A percentile compares a stretch with the other conserved stretches of the same genome.
Evolutionary conservation across 2,329 filamentous ascomycete genomes (phyloP).

Genomic region (Phaeomoniella chlamydospora): DNA sequence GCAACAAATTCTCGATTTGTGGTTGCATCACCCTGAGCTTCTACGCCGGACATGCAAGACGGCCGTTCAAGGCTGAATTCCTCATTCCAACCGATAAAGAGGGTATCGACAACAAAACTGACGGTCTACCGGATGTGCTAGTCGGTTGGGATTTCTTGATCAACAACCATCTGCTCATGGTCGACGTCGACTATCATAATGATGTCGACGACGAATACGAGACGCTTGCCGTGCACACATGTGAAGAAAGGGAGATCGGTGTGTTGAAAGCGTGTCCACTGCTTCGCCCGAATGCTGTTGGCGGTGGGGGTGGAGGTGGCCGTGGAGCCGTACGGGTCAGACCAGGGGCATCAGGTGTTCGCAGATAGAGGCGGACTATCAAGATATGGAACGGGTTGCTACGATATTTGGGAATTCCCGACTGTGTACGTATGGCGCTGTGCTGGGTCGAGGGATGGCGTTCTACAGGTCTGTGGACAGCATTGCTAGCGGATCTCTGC

Average conservation of each 20-base stretch:
- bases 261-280: background rate
- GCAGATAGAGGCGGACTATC: too few species aligned
- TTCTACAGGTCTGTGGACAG: too few species aligned
- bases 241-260: background rate
- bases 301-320: background rate
- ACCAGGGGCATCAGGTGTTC: background rate
- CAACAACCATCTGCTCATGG: background rate
- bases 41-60: background rate
- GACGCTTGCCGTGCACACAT: background rate
- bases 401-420: too few species aligned
- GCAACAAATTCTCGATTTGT: background rate
- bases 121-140: background rate
- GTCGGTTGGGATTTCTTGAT: background rate
- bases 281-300: background rate
- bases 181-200: background rate
- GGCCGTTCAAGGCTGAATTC: background rate
- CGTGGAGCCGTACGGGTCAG: background rate
- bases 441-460: too few species aligned
- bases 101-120: background rate
- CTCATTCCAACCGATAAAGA: background rate
- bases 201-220: background rate
- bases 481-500: too few species aligned
- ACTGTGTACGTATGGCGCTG: too few species aligned
- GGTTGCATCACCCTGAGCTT: background rate
- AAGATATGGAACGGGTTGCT: too few species aligned